Percentiles rank a stretch among this genome's conserved stretches.
Conservation (phyloP, 1,284 basidiomycete genomes). For the Puccinia sorghi region DNA sequence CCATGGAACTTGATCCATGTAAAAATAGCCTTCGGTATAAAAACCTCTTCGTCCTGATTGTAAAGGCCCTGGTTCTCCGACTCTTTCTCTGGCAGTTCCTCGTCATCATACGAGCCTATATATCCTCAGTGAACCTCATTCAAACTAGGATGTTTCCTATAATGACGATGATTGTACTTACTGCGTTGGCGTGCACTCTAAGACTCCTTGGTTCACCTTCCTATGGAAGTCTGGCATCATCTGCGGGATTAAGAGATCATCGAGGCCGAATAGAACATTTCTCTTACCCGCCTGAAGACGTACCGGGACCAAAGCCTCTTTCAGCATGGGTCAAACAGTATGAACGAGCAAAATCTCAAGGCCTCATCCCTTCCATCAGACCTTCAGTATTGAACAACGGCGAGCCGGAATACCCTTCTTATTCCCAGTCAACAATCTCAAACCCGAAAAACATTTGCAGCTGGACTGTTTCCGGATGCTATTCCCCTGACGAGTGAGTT, state of each 20-base stretch:
- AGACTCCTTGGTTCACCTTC: conserved; percentile 5
- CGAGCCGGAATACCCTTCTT: conserved; percentile 14
- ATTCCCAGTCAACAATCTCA: conserved; percentile 17
- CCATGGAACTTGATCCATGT: not conserved
- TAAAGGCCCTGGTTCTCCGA: not conserved
- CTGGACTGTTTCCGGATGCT: conserved; percentile 47
- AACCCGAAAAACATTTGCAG: conserved; percentile 31
- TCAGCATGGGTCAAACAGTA: conserved; percentile 72
- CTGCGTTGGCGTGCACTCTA: conserved; percentile 17
- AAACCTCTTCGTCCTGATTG: not conserved
- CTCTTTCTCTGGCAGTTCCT: not conserved
- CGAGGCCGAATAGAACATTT: conserved; percentile 1
- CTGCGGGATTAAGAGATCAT: not conserved
- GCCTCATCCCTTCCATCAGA: conserved; percentile 72
- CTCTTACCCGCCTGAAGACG: conserved; percentile 37
- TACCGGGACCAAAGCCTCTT: conserved; percentile 57
- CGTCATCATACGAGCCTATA: not conserved
- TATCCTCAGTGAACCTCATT: not conserved
- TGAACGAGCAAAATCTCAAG: conserved; percentile 66
- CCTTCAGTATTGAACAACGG: conserved; percentile 58
- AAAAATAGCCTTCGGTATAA: not conserved
- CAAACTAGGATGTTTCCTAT: not conserved
- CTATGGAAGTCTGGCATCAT: not conserved
- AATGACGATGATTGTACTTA: not conserved
- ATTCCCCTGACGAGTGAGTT: conserved; percentile 25